Evolutionary conservation across 768 basidiomycete species (phyloP), one percentile per base, ranked within the genome.

Genomic region (Macrolepiota albuminosa): DNA sequence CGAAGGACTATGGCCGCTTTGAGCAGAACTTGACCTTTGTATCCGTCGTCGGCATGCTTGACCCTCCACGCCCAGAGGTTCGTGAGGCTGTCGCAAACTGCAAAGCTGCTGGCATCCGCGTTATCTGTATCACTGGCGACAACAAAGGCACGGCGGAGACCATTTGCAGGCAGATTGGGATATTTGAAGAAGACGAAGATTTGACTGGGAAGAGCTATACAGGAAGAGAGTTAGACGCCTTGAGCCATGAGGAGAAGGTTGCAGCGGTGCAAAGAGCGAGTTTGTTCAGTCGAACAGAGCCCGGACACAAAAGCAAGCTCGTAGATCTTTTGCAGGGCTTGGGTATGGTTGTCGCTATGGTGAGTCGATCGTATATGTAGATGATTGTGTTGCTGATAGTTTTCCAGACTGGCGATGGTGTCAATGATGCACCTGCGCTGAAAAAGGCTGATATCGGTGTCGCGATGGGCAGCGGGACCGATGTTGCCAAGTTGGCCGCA

Each of bases 381-480:
- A n/a, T 7, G 39, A 10, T 48, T 50, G 48, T 29, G n/a, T 47
- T 9, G 16, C 36, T 63, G 40, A 64, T 21, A 31, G 26, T 36
- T n/a, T 54, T 60, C 6, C 63, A 93, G 92, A 95, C 93, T 58
- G 95, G 94, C 60, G 96, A 98, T 69, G 96, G 96, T 66, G 97
- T 99, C 59, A 99, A 99, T 66, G 96, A 99, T 68, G 96, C 97
- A 2, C 95, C 95, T 37, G 97, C 96, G 0, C 75, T 99, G 67
- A 95, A 96, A 72, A 95, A 90, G 75, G 97, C 96, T 13, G 94
- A 96, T 67, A 99, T 99, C 67, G 96, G 96, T 72, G 89, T 99
- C 55, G 95, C 96, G 4, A 99, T 99, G 96, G 96, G 96, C 49
- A 95, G 93, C 59, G 96, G 96, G 56, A 99, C 97, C 0, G 97